Evolutionary conservation across 768 basidiomycete genomes (phyloP).

Genomic region (Cyclocybe aegerita): DNA sequence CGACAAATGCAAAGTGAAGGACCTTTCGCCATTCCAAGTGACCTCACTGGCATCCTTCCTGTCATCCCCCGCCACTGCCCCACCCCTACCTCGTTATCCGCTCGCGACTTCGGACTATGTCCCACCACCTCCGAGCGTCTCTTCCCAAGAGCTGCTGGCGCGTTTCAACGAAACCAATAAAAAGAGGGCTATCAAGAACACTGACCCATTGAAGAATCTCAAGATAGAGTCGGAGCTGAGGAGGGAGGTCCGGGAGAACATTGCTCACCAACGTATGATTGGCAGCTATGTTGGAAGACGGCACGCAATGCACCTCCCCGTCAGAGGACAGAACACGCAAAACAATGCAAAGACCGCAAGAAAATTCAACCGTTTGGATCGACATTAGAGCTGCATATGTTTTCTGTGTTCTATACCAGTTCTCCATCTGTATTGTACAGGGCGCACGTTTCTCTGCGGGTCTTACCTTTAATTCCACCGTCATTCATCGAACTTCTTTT

Average conservation of each 20-base stretch:
- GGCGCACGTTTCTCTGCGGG: background rate
- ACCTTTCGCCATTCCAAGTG: constrained; percentile 84
- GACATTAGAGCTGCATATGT: constrained; percentile 30
- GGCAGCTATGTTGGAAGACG: constrained; percentile 91
- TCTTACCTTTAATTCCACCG: background rate
- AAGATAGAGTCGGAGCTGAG: constrained; percentile 88
- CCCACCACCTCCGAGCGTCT: constrained; percentile 44
- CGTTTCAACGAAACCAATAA: constrained; percentile 37
- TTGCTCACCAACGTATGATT: constrained; percentile 90
- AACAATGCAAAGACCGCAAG: constrained; percentile 88
- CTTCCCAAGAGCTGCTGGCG: constrained; percentile 37
- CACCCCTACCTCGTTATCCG: constrained; percentile 63
- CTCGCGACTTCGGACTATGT: constrained; percentile 57
- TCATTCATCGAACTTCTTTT: background rate
- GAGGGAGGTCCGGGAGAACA: constrained; percentile 84
- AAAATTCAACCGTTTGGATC: constrained; percentile 85
- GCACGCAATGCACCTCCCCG: constrained; percentile 92
- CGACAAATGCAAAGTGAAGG: constrained; percentile 74
- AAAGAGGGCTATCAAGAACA: constrained; percentile 27
- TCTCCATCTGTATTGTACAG: background rate
- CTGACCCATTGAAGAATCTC: constrained; percentile 70
- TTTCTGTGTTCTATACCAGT: background rate
- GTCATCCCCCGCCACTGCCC: constrained; percentile 80
- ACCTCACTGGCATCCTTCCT: constrained; percentile 93
- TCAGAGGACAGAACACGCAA: constrained; percentile 91